Percentiles rank a stretch among this genome's conserved stretches.
phyloP scores from a whole-genome alignment of 2,329 filamentous ascomycete species.

The Lecanicillium sp. region DNA sequence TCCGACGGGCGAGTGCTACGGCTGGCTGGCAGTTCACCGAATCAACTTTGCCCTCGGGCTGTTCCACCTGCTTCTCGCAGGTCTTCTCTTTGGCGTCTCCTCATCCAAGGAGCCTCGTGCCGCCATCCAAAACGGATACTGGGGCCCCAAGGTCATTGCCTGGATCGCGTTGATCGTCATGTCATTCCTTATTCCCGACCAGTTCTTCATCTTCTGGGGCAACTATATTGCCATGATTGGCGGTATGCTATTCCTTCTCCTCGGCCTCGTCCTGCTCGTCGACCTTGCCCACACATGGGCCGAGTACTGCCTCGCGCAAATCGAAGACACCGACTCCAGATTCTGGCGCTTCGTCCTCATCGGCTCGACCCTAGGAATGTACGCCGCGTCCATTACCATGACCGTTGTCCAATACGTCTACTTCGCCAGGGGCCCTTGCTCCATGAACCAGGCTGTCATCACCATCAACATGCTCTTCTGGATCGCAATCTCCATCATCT shows the following conservation, averaged over 20 bases:
- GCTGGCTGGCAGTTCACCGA: constrained; percentile 92
- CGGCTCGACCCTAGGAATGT: constrained; percentile 91
- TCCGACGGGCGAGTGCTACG: constrained; percentile 82
- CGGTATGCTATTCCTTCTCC: constrained; percentile 86
- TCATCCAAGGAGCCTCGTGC: constrained; percentile 84
- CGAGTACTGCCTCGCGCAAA: constrained; percentile 89
- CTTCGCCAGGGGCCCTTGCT: constrained; percentile 73
- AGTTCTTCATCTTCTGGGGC: constrained; percentile 92
- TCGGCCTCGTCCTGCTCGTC: constrained; percentile 86
- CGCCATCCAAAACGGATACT: constrained; percentile 93
- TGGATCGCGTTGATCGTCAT: constrained; percentile 84
- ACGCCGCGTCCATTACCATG: constrained; percentile 82
- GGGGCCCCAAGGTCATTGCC: constrained; percentile 89
- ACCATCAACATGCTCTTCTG: constrained; percentile 87
- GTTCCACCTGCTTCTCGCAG: constrained; percentile 69
- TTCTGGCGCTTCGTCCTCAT: constrained; percentile 83
- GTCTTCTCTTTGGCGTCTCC: constrained; percentile 88
- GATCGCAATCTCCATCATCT: constrained; percentile 71
- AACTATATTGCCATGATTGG: constrained; percentile 85
- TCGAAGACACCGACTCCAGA: constrained; percentile 79
- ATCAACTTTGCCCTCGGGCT: constrained; percentile 96
- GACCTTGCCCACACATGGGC: constrained; percentile 96
- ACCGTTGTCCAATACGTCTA: constrained; percentile 96
- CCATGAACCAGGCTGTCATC: constrained; percentile 96
- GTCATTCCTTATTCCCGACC: constrained; percentile 92